phyloP scores from a whole-genome alignment of 306 rosid species.

The Parietaria judaica region DNA sequence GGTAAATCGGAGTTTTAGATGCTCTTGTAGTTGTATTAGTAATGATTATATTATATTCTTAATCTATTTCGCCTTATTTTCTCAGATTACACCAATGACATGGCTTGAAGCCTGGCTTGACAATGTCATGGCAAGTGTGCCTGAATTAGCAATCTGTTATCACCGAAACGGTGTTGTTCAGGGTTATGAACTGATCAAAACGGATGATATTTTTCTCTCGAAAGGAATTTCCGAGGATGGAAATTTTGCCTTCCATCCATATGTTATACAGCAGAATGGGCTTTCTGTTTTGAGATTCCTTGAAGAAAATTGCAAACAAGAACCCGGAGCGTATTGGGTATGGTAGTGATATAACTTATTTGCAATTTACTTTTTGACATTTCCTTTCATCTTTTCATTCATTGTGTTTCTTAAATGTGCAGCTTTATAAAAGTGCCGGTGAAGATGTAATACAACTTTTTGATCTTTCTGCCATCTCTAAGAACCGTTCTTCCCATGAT shows the following conservation, averaged over 20 bases:
- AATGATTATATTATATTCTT: conserved; percentile 4
- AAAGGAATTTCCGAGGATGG: conserved; percentile 96
- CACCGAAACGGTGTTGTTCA: conserved; percentile 94
- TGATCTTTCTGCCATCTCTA: conserved; percentile 82
- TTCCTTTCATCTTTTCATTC: too few relatives aligned
- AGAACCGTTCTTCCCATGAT: conserved; percentile 44
- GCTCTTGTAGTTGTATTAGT: neutral
- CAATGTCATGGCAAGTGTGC: conserved; percentile 98
- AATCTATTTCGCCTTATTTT: conserved; percentile 11
- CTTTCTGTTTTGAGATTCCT: conserved; percentile 95
- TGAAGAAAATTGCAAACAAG: conserved; percentile 95
- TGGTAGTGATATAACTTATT: conserved; percentile 12
- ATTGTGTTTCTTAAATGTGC: conserved; percentile 24
- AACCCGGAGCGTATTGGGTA: conserved; percentile 99
- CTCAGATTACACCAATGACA: conserved; percentile 78
- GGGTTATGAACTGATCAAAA: conserved; percentile 90
- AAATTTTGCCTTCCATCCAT: conserved; percentile 87
- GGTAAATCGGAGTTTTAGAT: conserved; percentile 34
- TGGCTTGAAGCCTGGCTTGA: conserved; percentile 99
- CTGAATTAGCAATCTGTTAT: conserved; percentile 94
- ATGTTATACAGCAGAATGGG: conserved; percentile 95
- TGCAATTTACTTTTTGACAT: too few relatives aligned
- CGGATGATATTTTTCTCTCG: conserved; percentile 79
- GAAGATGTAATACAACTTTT: conserved; percentile 95
- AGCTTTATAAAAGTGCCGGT: conserved; percentile 94